Base-by-base conservation (phyloP, 768 basidiomycete genomes). In the Suillus sp. region DNA sequence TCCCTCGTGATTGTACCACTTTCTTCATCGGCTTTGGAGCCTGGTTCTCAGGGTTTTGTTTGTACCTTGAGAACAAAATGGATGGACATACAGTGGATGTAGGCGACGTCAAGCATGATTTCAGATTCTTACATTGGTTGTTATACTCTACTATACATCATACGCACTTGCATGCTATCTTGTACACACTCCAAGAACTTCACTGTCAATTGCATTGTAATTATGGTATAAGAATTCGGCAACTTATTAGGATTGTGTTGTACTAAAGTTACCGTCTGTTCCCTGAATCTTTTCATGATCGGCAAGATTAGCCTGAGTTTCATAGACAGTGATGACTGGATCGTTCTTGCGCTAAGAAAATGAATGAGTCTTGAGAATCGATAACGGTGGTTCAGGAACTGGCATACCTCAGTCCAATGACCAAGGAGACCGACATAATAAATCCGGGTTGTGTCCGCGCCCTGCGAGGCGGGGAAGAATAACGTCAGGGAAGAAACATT, bases 371-470 rank as follows among this genome's bases (percentile, higher is more conserved):
- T 50, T 51, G 30, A 63, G 30, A 37, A 20, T 40, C 45, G 20
- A 42, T 34, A 35, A 3, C 18, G 54, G 25, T n/a, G 34, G 10
- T 16, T 38, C 9, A 37, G 16, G 43, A 27, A 14, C 16, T 7
- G 7, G 38, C 75, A n/a, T 72, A 90, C 92, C 81, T 92, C 86
- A 55, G 83, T 85, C 89, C 90, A 93, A 38, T 86, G 83, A 2
- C 95, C 95, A 20, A 93, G 78, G 70, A 96, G 89, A 16, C 95
- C 94, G 30, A 96, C 72, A 70, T 95, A 96, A 70, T 92, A 96
- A 11, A 96, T 78, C 32, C 87, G 82, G 0, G 85, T 86, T 0
- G 84, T 86, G 16, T 93, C 90, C 13, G 90, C 91, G 37, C 92
- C 93, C 72, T 90, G 91, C 2, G 89, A 86, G 2, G 83, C 81